phyloP scores from a whole-genome alignment of 805 yeast species.

The Ogataea zsoltii region DNA sequence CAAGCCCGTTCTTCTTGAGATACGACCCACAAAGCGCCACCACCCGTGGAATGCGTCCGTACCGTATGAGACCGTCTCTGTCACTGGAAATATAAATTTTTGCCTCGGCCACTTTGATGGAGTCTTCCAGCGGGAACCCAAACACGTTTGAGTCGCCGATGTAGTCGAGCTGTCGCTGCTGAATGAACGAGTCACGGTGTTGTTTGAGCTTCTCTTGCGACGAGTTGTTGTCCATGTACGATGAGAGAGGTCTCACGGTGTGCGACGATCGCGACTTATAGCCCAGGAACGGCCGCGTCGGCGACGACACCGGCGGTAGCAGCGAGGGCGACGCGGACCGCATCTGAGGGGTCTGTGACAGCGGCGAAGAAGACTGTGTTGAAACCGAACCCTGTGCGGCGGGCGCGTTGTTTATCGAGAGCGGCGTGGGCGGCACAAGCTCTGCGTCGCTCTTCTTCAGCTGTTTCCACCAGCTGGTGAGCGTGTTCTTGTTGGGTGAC shows the following conservation, averaged over 20 bases:
- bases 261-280: conserved; percentile 54
- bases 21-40: conserved; percentile 95
- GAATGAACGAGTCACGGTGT: conserved; percentile 51
- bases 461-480: conserved; percentile 35
- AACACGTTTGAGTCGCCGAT: conserved; percentile 59
- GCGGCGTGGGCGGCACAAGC: conserved; percentile 17
- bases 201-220: conserved; percentile 40
- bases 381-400: conserved; percentile 9
- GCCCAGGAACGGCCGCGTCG: conserved; percentile 46
- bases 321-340: conserved; percentile 17
- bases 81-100: conserved; percentile 64
- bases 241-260: conserved; percentile 38
- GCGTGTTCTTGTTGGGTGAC: conserved; percentile 29
- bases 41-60: conserved; percentile 87
- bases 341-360: conserved; percentile 15
- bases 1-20: conserved; percentile 73
- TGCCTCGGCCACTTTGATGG: conserved; percentile 76
- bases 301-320: conserved; percentile 31
- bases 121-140: conserved; percentile 75
- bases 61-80: conserved; percentile 67
- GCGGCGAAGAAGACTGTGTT: conserved; percentile 6
- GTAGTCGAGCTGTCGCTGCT: conserved; percentile 41
- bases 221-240: conserved; percentile 30
- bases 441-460: conserved; percentile 24
- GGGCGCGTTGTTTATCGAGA: conserved; percentile 4